phyloP scores from a whole-genome alignment of 257 asterid genomes.

The Capsicum chinense region DNA sequence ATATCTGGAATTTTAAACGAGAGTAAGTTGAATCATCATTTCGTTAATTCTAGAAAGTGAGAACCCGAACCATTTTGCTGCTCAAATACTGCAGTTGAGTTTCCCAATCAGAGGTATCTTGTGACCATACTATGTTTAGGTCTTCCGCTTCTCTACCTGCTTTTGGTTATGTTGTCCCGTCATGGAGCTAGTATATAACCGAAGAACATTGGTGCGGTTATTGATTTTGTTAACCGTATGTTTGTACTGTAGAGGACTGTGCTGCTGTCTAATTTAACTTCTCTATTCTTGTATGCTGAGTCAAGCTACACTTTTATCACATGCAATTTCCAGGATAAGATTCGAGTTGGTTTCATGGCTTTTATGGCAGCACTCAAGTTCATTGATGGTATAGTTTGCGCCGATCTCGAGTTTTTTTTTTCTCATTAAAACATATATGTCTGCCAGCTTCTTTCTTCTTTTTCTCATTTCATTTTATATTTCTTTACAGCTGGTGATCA shows the following conservation, averaged over 20 bases:
- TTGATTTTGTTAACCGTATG: neutral
- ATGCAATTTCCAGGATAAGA: constrained; percentile 62
- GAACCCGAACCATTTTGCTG: neutral
- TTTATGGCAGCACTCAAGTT: constrained; percentile 88
- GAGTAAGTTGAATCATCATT: neutral
- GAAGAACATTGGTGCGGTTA: neutral
- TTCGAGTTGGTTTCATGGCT: constrained; percentile 73
- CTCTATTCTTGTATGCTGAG: constrained; percentile 10
- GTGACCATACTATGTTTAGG: neutral
- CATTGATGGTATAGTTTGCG: constrained; percentile 62
- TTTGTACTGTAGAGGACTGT: neutral
- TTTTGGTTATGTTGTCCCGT: neutral
- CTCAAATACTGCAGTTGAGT: neutral
- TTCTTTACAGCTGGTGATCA: constrained; percentile 51
- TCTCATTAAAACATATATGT: neutral
- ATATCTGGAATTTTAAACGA: neutral
- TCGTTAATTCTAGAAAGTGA: neutral
- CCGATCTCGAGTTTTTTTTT: constrained; percentile 15
- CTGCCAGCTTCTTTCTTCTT: constrained; percentile 26
- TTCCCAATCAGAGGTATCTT: neutral
- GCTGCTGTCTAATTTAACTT: neutral
- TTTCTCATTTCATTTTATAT: constrained; percentile 23
- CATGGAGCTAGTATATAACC: constrained; percentile 11
- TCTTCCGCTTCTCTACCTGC: neutral
- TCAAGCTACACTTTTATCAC: constrained; percentile 23